Base-by-base conservation (phyloP, 352 stramenopile genomes). In the Globisporangium nodosum region DNA sequence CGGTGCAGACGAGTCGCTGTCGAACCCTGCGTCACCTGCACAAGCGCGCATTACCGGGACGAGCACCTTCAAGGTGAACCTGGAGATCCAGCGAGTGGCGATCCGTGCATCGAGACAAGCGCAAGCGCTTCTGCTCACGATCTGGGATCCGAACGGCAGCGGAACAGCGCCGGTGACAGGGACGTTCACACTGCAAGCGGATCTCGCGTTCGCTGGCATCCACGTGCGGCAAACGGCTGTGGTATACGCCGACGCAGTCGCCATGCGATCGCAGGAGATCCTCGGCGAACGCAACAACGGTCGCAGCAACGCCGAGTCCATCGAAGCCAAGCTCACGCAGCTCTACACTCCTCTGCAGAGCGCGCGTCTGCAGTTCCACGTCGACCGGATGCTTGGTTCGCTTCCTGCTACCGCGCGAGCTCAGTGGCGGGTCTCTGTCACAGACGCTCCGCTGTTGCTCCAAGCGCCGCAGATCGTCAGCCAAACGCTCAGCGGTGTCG, bases 241-340 rank as follows among this genome's bases (percentile, higher is more conserved):
- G 15, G 50, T 76, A 21, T 59, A 73, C 27, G 60, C 58, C 5
- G 58, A 76, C 49, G 71, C 71, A 24, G 66, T 67, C 11, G 65
- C 65, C 0, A 76, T 75, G 66, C 52, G 42, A 3, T 31, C 61
- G 1, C 58, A 80, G 8, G 71, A 80, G 51, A 30, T 73, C 3
- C 33, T 66, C 7, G 65, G 48, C 3, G 56, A 73, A n/a, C 37
- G 63, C 35, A 64, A 51, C 49, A 69, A 60, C 24, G 71, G 68
- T 5, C 55, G 56, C 50, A 58, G 60, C 35, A 27, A 30, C 7
- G 46, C 35, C 2, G 71, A 74, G 58, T 80, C 71, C 1, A 69
- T 77, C 46, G 68, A 80, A 58, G 66, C 60, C 6, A 51, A 53
- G 12, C 21, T 80, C 8, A 31, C 58, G 16, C 3, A 24, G 7